A percentile compares a stretch with the other conserved stretches of the same genome.
These are phyloP conservation scores for Piromyces finnis DNA, from an alignment of 192 early-diverging fungal genomes.

Conservation along the genomic window DNA sequence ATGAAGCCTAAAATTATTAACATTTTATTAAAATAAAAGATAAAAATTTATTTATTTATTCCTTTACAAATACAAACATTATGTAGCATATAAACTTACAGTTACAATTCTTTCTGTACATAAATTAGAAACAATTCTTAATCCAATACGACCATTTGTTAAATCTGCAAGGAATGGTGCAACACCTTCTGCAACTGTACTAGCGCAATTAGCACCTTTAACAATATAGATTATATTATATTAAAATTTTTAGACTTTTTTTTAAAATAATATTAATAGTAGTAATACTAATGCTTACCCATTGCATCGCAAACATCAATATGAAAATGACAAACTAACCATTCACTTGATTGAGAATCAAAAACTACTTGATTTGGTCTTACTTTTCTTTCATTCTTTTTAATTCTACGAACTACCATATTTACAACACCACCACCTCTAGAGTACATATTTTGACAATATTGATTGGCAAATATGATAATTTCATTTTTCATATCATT, in stretches of 20 bases:
- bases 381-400: neutral
- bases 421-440: conserved; percentile 31
- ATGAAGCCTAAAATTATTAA: conserved; percentile 14
- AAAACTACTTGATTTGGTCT: neutral
- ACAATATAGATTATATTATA: no score
- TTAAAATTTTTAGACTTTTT: neutral
- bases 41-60: no score
- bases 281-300: conserved; percentile 26
- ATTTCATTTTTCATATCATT: conserved; percentile 14
- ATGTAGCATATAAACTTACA: conserved; percentile 4
- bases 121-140: conserved; percentile 53
- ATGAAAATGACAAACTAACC: conserved; percentile 57
- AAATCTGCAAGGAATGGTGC: conserved; percentile 34
- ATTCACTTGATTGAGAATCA: conserved; percentile 12
- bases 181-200: conserved; percentile 47
- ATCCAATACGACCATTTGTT: conserved; percentile 32
- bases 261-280: no score
- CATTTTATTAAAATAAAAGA: neutral
- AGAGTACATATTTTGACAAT: conserved; percentile 38
- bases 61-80: no score
- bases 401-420: neutral
- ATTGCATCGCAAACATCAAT: conserved; percentile 64
- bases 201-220: conserved; percentile 38
- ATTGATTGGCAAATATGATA: conserved; percentile 35
- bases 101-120: conserved; percentile 39